Conservation (phyloP, 2,329 filamentous ascomycete genomes). For the Xylariaceae sp. region DNA sequence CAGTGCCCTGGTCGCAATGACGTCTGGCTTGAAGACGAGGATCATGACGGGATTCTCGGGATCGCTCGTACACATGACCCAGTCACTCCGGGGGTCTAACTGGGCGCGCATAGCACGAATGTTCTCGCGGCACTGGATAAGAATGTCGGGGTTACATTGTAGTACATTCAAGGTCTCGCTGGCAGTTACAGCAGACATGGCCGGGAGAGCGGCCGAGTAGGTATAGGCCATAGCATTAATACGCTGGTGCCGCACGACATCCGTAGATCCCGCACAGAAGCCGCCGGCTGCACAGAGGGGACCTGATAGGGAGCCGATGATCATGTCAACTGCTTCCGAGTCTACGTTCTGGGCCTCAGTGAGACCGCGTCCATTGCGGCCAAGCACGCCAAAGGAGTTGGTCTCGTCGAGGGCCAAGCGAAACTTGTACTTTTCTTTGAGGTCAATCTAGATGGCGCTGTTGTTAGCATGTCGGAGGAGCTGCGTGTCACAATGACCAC, state of each 20-base stretch:
- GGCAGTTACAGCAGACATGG: slow-evolving; percentile 90
- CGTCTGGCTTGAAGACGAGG: slow-evolving; percentile 76
- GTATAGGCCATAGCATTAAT: slow-evolving; percentile 91
- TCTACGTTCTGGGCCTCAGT: slow-evolving; percentile 98
- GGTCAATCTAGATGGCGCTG: slow-evolving; percentile 59
- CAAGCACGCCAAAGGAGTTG: slow-evolving; percentile 93
- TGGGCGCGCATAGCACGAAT: slow-evolving; percentile 81
- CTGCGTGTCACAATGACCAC: slow-evolving; percentile 24
- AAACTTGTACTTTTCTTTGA: slow-evolving; percentile 97
- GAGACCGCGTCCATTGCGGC: slow-evolving; percentile 83
- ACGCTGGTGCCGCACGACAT: slow-evolving; percentile 94
- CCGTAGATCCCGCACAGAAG: slow-evolving; percentile 87
- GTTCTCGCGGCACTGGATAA: slow-evolving; percentile 77
- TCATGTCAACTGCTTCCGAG: slow-evolving; percentile 91
- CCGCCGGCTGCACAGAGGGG: slow-evolving; percentile 89
- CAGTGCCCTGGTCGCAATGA: slow-evolving; percentile 67
- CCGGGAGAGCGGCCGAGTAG: slow-evolving; percentile 90
- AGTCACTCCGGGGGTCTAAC: slow-evolving; percentile 89
- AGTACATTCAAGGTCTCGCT: slow-evolving; percentile 85
- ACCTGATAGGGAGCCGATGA: slow-evolving; percentile 86
- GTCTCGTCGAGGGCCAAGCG: slow-evolving; percentile 96
- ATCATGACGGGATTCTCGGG: slow-evolving; percentile 85
- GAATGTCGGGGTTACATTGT: slow-evolving; percentile 79
- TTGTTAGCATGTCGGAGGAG: slow-evolving; percentile 6
- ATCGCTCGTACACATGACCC: slow-evolving; percentile 77